A percentile compares a stretch with the other conserved stretches of the same genome.
These are phyloP conservation scores for Diaporthe batatas DNA, from an alignment of 2,329 filamentous ascomycete species.

Conservation along the genomic window DNA sequence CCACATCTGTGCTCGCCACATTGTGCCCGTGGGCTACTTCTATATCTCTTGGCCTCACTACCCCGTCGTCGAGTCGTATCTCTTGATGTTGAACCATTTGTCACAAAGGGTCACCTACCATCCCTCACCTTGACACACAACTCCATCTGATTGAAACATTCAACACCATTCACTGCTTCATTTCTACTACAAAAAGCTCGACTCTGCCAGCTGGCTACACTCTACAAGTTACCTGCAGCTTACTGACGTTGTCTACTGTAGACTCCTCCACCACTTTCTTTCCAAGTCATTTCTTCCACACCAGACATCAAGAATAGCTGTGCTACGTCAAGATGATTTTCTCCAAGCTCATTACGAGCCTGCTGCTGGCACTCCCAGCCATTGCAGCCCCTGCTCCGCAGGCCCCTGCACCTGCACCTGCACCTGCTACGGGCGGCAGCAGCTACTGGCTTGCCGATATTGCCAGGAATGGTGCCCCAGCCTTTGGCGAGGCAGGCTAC, in stretches of 20 bases:
- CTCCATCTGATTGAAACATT: neutral
- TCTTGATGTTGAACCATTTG: neutral
- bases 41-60: neutral
- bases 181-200: neutral
- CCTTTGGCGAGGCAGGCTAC: slow-evolving; percentile 73
- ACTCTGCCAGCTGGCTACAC: neutral
- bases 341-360: slow-evolving; percentile 39
- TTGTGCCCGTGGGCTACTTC: neutral
- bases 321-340: slow-evolving; percentile 43
- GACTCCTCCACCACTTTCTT: slow-evolving; percentile 16
- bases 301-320: slow-evolving; percentile 40
- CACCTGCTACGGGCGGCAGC: slow-evolving; percentile 10
- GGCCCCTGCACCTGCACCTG: slow-evolving; percentile 16
- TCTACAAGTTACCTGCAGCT: neutral
- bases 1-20: neutral
- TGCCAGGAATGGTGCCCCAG: slow-evolving; percentile 75
- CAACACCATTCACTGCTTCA: neutral
- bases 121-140: neutral
- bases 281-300: slow-evolving; percentile 14
- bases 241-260: slow-evolving; percentile 1
- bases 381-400: slow-evolving; percentile 40
- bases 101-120: neutral
- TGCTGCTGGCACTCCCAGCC: slow-evolving; percentile 41
- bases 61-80: neutral
- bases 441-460: slow-evolving; percentile 81